These are phyloP conservation scores for Coemansia sp. DNA, from an alignment of 192 early-diverging fungal species.

Conservation along the genomic window DNA sequence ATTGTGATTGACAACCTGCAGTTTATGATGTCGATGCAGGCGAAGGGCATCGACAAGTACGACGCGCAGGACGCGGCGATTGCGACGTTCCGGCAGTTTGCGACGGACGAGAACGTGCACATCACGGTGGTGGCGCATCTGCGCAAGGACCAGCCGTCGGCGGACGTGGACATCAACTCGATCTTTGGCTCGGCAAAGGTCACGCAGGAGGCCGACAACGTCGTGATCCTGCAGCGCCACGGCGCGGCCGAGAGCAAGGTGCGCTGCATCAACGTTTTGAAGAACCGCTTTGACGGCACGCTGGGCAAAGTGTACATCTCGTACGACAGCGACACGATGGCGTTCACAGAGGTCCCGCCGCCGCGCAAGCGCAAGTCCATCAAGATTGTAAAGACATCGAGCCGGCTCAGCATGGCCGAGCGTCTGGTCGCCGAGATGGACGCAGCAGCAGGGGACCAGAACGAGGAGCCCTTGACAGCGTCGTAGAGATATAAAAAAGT, in stretches of 20 bases:
- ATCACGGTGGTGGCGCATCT: constrained; percentile 71
- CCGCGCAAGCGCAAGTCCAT: constrained; percentile 39
- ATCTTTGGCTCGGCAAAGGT: constrained; percentile 74
- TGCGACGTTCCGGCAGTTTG: constrained; percentile 61
- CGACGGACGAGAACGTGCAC: constrained; percentile 67
- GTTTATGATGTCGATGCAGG: constrained; percentile 72
- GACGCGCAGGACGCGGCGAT: constrained; percentile 69
- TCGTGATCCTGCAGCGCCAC: constrained; percentile 62
- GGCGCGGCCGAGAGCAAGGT: constrained; percentile 38
- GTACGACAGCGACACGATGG: constrained; percentile 33
- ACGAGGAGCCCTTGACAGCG: too few species aligned
- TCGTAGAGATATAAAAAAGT: too few species aligned
- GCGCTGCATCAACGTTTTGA: constrained; percentile 61
- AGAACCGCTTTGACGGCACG: constrained; percentile 73
- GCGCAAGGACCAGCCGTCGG: constrained; percentile 59
- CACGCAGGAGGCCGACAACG: constrained; percentile 77
- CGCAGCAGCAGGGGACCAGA: too few species aligned
- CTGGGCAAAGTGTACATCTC: constrained; percentile 57
- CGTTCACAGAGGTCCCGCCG: constrained; percentile 39
- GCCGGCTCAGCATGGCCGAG: constrained; percentile 35
- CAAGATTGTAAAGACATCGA: constrained; percentile 26
- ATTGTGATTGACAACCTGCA: constrained; percentile 74
- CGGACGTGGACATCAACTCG: constrained; percentile 63
- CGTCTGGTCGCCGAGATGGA: constrained; percentile 21
- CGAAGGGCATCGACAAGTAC: constrained; percentile 60